Evolutionary conservation across 2,329 filamentous ascomycete genomes (phyloP), one percentile per base, ranked within the genome.

Genomic region (Fusarium ambrosium): DNA sequence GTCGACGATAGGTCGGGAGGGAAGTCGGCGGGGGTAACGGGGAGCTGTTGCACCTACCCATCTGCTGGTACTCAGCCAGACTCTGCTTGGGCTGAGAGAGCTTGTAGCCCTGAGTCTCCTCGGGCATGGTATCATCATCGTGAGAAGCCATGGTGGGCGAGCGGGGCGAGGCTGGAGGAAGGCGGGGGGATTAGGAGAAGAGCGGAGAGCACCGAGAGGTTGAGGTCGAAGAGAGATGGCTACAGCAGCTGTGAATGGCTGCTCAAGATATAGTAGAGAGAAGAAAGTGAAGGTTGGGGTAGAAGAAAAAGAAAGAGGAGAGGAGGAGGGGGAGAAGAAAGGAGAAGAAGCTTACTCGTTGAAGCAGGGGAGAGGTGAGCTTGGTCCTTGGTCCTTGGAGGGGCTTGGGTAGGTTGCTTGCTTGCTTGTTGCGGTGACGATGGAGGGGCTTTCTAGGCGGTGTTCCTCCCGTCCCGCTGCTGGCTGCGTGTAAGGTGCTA

Each of bases 41-140:
- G 60, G 32, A 62, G 24, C 24, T 55, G 48, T 10, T 65, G 45
- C 20, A 80, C 94, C 81, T 88, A 97, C 95, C 97, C 86, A 99
- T 93, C 84, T 98, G 89, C 82, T 96, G 90, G 86, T 98, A 98
- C 85, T 98, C 94, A 75, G 96, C 94, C 81, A 99, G 89, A 79
- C 94, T 97, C 91, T 98, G 98, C 92, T 98, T 98, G 73, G 89
- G 89, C 91, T 98, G 95, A 78, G 95, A 95, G 82, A 98, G 93
- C 91, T 97, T 98, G 92, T 98, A 98, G 83, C 96, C 96, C 86
- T 95, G 92, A 77, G 95, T 98, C 87, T 93, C 90, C 87, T 97
- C 94, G 75, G 95, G 93, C 84, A 93, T 88, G 78, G 96, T 91
- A 81, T 98, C 96, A 72, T 98, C 95, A 76, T 92, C 87, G 81